These are phyloP conservation scores for Xylariaceae sp. DNA, from an alignment of 2,329 filamentous ascomycete species.

Conservation along the genomic window DNA sequence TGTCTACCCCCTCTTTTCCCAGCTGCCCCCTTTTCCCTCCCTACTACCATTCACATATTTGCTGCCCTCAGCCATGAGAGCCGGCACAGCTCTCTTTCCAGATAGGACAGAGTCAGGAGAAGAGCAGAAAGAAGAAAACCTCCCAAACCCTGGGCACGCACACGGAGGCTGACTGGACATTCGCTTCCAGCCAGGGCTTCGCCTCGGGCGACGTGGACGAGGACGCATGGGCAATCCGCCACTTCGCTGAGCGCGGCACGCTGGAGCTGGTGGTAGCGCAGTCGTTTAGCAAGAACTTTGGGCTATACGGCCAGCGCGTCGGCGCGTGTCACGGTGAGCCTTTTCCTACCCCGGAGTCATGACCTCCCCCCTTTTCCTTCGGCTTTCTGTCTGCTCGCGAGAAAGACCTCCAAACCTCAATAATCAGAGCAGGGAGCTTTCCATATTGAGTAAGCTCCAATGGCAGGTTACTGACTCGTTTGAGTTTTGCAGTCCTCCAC, in stretches of 20 bases:
- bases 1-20: background rate
- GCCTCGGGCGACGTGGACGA: constrained; percentile 25
- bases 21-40: background rate
- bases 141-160: background rate
- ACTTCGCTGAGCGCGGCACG: constrained; percentile 14
- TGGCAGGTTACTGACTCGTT: too few relatives aligned
- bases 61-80: too few relatives aligned
- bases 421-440: too few relatives aligned
- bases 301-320: constrained; percentile 28
- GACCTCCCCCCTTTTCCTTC: too few relatives aligned
- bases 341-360: too few relatives aligned
- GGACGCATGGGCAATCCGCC: constrained; percentile 27
- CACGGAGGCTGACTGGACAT: too few relatives aligned
- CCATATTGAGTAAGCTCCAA: too few relatives aligned
- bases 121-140: background rate
- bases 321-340: constrained; percentile 23
- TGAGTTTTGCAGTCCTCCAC: too few relatives aligned
- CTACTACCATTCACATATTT: background rate
- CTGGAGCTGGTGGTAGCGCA: constrained; percentile 24
- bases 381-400: constrained; percentile 9
- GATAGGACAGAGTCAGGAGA: too few relatives aligned
- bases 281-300: constrained; percentile 30
- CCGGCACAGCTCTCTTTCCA: too few relatives aligned
- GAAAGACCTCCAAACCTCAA: too few relatives aligned
- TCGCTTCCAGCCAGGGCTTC: constrained; percentile 29